Base-by-base conservation (phyloP, 1,284 basidiomycete genomes). In the Ustilago esculenta region DNA sequence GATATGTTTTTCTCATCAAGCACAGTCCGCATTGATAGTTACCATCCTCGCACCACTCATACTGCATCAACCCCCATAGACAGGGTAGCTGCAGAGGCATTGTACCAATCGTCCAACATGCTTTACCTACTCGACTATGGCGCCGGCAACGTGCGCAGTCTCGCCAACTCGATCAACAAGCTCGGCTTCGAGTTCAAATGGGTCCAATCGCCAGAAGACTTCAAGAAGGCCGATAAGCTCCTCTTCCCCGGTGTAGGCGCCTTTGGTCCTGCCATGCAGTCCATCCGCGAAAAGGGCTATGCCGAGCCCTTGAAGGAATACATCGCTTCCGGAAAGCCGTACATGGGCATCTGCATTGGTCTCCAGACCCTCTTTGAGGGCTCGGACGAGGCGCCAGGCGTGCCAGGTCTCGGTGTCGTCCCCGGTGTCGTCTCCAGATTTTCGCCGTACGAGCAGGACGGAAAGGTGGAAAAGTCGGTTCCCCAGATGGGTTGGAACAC, bases 191-290 rank as follows among this genome's bases (percentile, higher is more conserved):
- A 88, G 8, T 98, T 96, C 83, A 86, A 90, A 75, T 98, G 95
- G 95, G 91, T 98, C 79, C 86, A 88, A 34, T 84, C 86, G 25
- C 88, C 90, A n/a, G 85, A 87, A 6, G 95, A 98, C 83, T 92
- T 98, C 82, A 86, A 88, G 75, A 88, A 90, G 78, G 94, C 94
- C 46, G 90, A 93, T 54, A 90, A 89, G 83, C 89, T 99, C 78
- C 87, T 99, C 76, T 98, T 99, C 82, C 96, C 96, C 44, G 96
- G 96, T n/a, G 96, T 98, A 37, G 96, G 96, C 23, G 88, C 93
- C 7, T 98, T 98, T 81, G 90, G 90, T 51, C 89, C 90, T 36
- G 96, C 95, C 9, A 89, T 97, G 76, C 85, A 87, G 47, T 89
- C 90, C 54, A 88, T 99, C 42, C 83, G 85, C 36, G 81, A 86